phyloP scores from a whole-genome alignment of 306 rosid species.

The Hippophae rhamnoides region DNA sequence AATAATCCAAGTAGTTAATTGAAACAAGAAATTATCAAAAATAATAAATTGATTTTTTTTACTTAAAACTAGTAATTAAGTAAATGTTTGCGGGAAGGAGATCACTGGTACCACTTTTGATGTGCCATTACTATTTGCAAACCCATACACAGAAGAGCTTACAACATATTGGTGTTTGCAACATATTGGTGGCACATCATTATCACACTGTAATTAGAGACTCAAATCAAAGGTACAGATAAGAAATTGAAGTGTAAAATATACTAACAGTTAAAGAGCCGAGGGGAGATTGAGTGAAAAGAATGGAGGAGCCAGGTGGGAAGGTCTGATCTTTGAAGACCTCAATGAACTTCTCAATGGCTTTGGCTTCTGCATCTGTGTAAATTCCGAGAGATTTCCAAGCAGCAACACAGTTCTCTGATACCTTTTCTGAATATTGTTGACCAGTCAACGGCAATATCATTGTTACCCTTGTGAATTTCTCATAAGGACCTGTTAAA shows the following conservation, averaged over 20 bases:
- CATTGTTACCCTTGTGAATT: slow-evolving; percentile 33
- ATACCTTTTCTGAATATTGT: slow-evolving; percentile 44
- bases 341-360: slow-evolving; percentile 33
- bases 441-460: slow-evolving; percentile 36
- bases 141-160: too few species aligned
- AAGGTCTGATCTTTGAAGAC: slow-evolving; percentile 39
- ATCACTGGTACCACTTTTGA: too few species aligned
- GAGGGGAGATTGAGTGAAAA: slow-evolving; percentile 42
- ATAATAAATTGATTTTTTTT: too few species aligned
- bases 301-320: slow-evolving; percentile 48
- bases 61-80: too few species aligned
- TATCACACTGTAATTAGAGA: not conserved
- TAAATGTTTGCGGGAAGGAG: too few species aligned
- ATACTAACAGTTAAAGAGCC: slow-evolving; percentile 45
- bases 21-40: too few species aligned
- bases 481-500: slow-evolving; percentile 55
- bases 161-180: not conserved
- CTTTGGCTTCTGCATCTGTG: slow-evolving; percentile 48
- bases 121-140: too few species aligned
- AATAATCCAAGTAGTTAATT: too few species aligned
- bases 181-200: not conserved
- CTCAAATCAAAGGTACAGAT: not conserved
- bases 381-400: slow-evolving; percentile 55
- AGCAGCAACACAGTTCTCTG: slow-evolving; percentile 42
- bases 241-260: not conserved